These are phyloP conservation scores for Rhizopogon vesiculosus DNA, from an alignment of 768 basidiomycete genomes.

Conservation along the genomic window DNA sequence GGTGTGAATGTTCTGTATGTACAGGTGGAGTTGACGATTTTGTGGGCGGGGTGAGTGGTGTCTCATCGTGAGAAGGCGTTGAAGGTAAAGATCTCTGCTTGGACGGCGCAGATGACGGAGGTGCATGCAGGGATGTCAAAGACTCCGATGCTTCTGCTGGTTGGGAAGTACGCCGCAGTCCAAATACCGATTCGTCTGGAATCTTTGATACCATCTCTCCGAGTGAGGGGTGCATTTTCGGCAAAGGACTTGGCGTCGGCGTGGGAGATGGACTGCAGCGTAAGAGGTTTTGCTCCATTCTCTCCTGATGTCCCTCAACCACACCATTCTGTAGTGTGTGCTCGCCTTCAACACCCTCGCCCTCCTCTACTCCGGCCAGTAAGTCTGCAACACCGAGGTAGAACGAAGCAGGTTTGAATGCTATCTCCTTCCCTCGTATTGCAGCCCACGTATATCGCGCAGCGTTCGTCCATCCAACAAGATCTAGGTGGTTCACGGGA, in stretches of 20 bases:
- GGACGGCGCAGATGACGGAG: background rate
- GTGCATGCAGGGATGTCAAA: background rate
- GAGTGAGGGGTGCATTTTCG: background rate
- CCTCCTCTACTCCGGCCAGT: slow-evolving; percentile 74
- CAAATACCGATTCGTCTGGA: background rate
- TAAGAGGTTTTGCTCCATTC: background rate
- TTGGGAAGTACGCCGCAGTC: background rate
- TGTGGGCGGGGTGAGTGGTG: background rate
- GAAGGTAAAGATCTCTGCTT: background rate
- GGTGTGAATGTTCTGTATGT: background rate
- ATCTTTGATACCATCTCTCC: background rate
- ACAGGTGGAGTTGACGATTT: background rate
- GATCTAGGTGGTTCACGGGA: slow-evolving; percentile 87
- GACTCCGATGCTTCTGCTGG: background rate
- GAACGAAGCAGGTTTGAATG: slow-evolving; percentile 89
- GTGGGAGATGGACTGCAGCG: background rate
- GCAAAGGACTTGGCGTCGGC: background rate
- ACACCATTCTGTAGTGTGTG: background rate
- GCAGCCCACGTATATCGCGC: slow-evolving; percentile 87
- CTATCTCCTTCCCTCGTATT: slow-evolving; percentile 84
- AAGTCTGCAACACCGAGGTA: slow-evolving; percentile 81
- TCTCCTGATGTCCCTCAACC: background rate
- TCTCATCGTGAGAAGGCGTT: background rate
- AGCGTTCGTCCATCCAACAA: slow-evolving; percentile 92
- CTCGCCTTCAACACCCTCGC: slow-evolving; percentile 26